Conservation (phyloP, 2,329 filamentous ascomycete species). For the Trichoderma asperellum region DNA sequence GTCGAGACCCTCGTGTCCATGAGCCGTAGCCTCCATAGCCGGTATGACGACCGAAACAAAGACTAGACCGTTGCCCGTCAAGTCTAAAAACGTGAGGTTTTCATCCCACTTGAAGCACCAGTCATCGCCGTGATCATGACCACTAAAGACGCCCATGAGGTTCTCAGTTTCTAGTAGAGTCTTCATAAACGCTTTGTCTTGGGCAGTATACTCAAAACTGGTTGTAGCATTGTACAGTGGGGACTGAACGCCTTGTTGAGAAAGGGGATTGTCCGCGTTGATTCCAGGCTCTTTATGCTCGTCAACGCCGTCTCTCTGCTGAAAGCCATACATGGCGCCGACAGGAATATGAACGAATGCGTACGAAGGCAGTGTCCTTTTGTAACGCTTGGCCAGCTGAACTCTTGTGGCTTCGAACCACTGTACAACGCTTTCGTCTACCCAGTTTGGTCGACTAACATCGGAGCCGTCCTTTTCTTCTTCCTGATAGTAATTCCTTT, state of each 20-base stretch:
- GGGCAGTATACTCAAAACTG: neutral
- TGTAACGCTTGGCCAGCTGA: neutral
- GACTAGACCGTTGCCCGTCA: neutral
- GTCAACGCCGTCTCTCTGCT: neutral
- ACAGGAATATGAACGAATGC: neutral
- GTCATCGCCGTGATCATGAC: neutral
- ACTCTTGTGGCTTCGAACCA: neutral
- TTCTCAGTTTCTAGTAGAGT: neutral
- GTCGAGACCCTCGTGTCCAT: constrained; percentile 1
- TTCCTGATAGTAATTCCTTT: neutral
- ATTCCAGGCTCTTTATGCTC: neutral
- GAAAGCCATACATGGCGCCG: neutral
- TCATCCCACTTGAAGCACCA: neutral
- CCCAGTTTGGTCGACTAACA: neutral
- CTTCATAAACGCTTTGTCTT: neutral
- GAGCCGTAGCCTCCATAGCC: neutral
- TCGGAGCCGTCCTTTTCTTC: neutral
- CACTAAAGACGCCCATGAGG: neutral
- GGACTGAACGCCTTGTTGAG: neutral
- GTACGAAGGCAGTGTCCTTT: neutral
- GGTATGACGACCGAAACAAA: neutral
- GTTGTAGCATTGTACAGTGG: neutral
- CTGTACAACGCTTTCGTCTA: neutral
- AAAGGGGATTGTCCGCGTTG: neutral
- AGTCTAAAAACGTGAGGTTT: neutral